Base-by-base conservation (phyloP, 2,329 filamentous ascomycete species). In the Ascocoryne sarcoides region DNA sequence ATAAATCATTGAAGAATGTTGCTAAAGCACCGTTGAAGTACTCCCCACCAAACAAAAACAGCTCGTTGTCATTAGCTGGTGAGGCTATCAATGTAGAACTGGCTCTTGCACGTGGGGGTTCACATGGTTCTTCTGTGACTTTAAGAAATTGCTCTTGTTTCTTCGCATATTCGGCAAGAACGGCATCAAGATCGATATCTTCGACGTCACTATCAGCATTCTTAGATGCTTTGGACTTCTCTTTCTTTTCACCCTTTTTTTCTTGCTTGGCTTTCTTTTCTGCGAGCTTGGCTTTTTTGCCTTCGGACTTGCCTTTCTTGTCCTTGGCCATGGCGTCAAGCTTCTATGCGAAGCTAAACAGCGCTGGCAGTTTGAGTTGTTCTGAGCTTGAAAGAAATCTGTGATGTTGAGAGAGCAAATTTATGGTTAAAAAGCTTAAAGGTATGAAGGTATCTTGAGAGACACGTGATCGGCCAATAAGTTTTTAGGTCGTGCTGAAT, bases 71-170 rank as follows among this genome's bases (percentile, higher is more conserved):
- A 64, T 93, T 90, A 21, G 82, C 76, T 1, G 92, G 92, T 29
- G 84, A 90, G 15, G 86, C 87, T 51, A 95, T 73, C 44, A 98
- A 67, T 0, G 85, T 87, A 5, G 86, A 76, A 5, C 88, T 90
- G 16, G 84, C 78, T 38, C 92, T 78, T 16, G 88, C 76, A 39
- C 78, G 76, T 1, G 92, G 92, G 14, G 89, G 84, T 17, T 78
- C 75, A 32, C 73, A 75, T 17, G 81, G 68, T 2, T 76, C 73
- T 66, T 98, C 92, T 4, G 90, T 95, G 55, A 98, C 78, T 64
- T 95, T 95, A 55, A 92, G 76, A 59, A 94, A 95, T 57, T 85
- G 84, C 57, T 94, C 90, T 67, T 98, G 92, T 63, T 88, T 83
- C 59, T 84, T 85, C 52, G 84, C 84, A 64, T 94, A 96, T 61